These are phyloP conservation scores for Blastocystis sp. DNA, from an alignment of 352 stramenopile genomes.

Conservation along the genomic window DNA sequence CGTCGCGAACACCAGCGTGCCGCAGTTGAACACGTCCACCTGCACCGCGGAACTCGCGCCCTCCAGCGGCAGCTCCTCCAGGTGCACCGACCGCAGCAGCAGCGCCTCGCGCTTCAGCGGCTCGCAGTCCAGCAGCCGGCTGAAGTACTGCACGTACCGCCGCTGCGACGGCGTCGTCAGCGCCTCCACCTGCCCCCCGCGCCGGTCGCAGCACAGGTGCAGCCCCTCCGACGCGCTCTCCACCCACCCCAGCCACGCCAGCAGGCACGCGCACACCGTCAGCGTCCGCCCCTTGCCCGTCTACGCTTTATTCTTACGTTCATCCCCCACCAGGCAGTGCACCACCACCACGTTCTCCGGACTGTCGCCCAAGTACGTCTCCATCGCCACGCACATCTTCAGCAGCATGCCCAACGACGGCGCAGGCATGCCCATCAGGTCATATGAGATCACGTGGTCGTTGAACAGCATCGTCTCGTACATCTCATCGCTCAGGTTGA, in stretches of 20 bases:
- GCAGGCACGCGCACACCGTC: constrained; percentile 59
- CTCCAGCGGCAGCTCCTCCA: constrained; percentile 20
- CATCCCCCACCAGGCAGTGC: constrained; percentile 33
- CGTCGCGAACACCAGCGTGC: constrained; percentile 41
- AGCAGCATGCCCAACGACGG: constrained; percentile 63
- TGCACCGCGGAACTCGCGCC: neutral
- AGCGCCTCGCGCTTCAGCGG: constrained; percentile 35
- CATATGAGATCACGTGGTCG: constrained; percentile 58
- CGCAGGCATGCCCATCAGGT: constrained; percentile 50
- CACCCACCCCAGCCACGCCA: constrained; percentile 52
- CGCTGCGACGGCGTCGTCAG: constrained; percentile 58
- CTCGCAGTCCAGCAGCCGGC: constrained; percentile 50
- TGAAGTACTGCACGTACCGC: constrained; percentile 66
- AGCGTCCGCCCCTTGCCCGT: constrained; percentile 65
- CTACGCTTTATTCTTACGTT: constrained; percentile 11
- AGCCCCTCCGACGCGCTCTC: constrained; percentile 44
- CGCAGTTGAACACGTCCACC: constrained; percentile 61
- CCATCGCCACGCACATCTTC: constrained; percentile 66
- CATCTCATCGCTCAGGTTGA: constrained; percentile 67
- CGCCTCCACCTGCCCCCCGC: constrained; percentile 27
- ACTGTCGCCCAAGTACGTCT: constrained; percentile 23
- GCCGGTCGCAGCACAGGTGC: constrained; percentile 50
- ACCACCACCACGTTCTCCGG: constrained; percentile 49
- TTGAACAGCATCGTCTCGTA: constrained; percentile 57
- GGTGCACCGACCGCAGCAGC: constrained; percentile 18